phyloP scores from a whole-genome alignment of 768 basidiomycete species.

The Termitomyces titanicus region DNA sequence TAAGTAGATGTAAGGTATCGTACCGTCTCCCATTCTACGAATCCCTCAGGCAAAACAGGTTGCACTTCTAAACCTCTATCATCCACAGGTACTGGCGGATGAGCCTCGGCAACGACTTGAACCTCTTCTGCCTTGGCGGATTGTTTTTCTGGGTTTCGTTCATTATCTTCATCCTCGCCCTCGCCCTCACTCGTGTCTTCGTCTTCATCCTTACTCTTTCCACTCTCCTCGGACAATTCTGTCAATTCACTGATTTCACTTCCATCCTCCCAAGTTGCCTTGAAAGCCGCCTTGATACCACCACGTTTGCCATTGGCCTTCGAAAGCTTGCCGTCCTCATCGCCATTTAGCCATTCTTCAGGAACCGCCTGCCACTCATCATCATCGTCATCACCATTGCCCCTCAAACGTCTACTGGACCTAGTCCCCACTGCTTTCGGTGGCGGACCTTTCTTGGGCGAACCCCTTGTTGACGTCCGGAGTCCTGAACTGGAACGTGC shows the following conservation, averaged over 20 bases:
- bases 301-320: constrained; percentile 11
- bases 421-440: constrained; percentile 48
- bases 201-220: constrained; percentile 11
- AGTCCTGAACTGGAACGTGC: constrained; percentile 10
- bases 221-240: constrained; percentile 56
- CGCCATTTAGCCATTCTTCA: constrained; percentile 59
- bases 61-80: constrained; percentile 16
- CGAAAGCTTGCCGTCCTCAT: constrained; percentile 4
- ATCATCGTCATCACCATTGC: constrained; percentile 55
- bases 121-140: constrained; percentile 11
- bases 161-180: constrained; percentile 4
- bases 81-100: constrained; percentile 4
- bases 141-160: constrained; percentile 8
- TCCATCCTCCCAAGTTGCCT: constrained; percentile 62
- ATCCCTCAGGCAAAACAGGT: constrained; percentile 41
- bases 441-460: constrained; percentile 18
- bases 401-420: constrained; percentile 63
- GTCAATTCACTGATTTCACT: constrained; percentile 73
- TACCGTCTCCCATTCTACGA: constrained; percentile 92
- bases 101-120: not conserved
- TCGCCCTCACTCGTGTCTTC: constrained; percentile 6
- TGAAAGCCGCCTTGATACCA: constrained; percentile 16
- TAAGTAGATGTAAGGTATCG: constrained; percentile 14
- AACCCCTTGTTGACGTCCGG: constrained; percentile 8
- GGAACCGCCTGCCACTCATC: constrained; percentile 82